Percentiles rank a stretch among this genome's conserved stretches.
Evolutionary conservation across 352 stramenopile genomes (phyloP).

Genomic region (Globisporangium recalcitrans): DNA sequence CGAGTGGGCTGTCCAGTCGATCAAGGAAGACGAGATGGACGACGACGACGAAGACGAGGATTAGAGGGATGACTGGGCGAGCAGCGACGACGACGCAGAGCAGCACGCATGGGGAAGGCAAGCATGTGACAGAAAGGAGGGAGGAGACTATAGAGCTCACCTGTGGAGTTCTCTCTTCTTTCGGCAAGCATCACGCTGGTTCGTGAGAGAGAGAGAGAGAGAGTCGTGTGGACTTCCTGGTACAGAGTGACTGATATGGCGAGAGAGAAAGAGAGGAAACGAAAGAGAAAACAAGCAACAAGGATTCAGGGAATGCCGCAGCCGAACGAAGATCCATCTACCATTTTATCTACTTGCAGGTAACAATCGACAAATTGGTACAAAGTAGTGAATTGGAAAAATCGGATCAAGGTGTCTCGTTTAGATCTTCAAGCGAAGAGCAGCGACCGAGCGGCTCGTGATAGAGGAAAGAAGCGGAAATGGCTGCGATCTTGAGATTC

Average conservation of each 20-base stretch:
- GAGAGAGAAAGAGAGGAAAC: not conserved
- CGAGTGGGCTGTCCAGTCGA: constrained; percentile 79
- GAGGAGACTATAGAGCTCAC: not conserved
- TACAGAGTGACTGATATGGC: not conserved
- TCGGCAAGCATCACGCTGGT: too few species aligned
- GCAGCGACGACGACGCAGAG: too few species aligned
- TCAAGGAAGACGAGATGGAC: constrained; percentile 86
- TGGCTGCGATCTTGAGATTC: not conserved
- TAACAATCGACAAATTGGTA: not conserved
- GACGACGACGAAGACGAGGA: constrained; percentile 85
- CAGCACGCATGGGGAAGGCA: too few species aligned
- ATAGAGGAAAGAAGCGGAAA: not conserved
- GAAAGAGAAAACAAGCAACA: not conserved
- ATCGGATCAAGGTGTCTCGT: not conserved
- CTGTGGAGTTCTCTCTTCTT: not conserved
- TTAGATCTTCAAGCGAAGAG: not conserved
- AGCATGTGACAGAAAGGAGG: not conserved
- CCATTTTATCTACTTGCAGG: not conserved
- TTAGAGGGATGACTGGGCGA: too few species aligned
- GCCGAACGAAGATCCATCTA: not conserved
- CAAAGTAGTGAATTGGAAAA: not conserved
- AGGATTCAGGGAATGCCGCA: not conserved
- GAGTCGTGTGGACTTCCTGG: too few species aligned
- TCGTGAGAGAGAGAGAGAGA: too few species aligned
- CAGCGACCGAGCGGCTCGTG: not conserved